Evolutionary conservation across 768 basidiomycete genomes (phyloP).

Genomic region (Royoungia palumana): DNA sequence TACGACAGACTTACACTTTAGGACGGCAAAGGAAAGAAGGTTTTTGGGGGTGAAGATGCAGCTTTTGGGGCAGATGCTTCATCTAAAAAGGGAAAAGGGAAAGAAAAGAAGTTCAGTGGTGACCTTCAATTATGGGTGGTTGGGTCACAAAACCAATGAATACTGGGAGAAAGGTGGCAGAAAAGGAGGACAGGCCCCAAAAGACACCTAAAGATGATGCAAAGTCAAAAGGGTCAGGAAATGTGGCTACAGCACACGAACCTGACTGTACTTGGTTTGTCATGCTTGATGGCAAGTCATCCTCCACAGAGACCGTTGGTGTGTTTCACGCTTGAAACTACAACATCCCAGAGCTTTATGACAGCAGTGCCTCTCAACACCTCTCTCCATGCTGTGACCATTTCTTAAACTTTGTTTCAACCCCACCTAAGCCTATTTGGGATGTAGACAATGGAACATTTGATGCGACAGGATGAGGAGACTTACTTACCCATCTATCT

Average conservation of each 20-base stretch:
- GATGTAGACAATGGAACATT: background rate
- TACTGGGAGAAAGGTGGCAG: background rate
- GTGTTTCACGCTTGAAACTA: too few relatives aligned
- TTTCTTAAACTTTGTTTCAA: background rate
- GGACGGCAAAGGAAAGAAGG: background rate
- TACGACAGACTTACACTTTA: conserved; percentile 12
- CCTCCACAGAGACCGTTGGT: background rate
- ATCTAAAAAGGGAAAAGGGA: background rate
- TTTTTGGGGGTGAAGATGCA: background rate
- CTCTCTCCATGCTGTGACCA: too few relatives aligned
- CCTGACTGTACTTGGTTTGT: too few relatives aligned
- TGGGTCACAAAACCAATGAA: background rate
- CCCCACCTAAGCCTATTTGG: background rate
- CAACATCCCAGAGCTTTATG: too few relatives aligned
- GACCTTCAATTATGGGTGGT: conserved; percentile 2
- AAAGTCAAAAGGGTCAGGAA: too few relatives aligned
- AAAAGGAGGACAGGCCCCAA: conserved; percentile 1
- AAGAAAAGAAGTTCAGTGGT: background rate
- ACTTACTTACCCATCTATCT: too few relatives aligned
- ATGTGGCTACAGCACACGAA: too few relatives aligned
- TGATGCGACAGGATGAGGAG: too few relatives aligned
- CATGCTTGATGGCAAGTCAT: too few relatives aligned
- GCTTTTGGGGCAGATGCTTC: background rate
- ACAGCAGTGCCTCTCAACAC: too few relatives aligned
- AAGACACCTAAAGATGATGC: background rate